Conservation (phyloP, 371 early-diverging fungal species). For the Umbelopsis sp. region DNA sequence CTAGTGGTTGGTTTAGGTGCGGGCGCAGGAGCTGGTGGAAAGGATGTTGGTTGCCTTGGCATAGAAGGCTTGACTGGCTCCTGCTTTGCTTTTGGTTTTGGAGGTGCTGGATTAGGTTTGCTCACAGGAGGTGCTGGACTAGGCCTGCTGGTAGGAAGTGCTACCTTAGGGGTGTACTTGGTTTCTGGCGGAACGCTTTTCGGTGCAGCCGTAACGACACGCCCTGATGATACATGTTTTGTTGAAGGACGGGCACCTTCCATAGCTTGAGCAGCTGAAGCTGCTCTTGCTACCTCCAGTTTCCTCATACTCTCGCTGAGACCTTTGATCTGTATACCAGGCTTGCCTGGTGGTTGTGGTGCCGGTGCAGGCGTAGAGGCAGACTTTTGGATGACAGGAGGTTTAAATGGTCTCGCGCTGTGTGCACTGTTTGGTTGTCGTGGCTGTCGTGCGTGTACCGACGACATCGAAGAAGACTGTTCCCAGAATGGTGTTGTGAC, state of each 20-base stretch:
- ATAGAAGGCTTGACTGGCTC: not conserved
- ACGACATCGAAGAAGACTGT: conserved; percentile 14
- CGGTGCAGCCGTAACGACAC: not conserved
- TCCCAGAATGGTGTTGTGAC: conserved; percentile 47
- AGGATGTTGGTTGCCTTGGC: conserved; percentile 11
- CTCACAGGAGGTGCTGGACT: too few relatives aligned
- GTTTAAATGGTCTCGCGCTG: not conserved
- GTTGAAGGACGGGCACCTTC: not conserved
- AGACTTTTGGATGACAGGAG: conserved; percentile 20
- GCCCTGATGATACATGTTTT: not conserved
- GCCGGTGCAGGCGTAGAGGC: not conserved
- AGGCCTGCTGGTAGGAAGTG: too few relatives aligned
- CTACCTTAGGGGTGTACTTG: too few relatives aligned
- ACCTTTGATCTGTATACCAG: conserved; percentile 1
- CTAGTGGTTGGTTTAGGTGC: not conserved
- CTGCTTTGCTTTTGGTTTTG: not conserved
- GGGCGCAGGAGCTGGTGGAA: conserved; percentile 12
- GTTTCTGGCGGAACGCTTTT: too few relatives aligned
- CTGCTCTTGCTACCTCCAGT: not conserved
- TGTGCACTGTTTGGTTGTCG: not conserved
- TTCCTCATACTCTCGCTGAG: not conserved
- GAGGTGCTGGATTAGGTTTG: too few relatives aligned
- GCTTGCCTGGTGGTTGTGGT: not conserved
- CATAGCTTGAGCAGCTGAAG: not conserved
- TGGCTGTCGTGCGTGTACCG: conserved; percentile 18